A percentile compares a stretch with the other conserved stretches of the same genome.
phyloP scores from a whole-genome alignment of 1,284 basidiomycete species.

The Chondrostereum purpureum region DNA sequence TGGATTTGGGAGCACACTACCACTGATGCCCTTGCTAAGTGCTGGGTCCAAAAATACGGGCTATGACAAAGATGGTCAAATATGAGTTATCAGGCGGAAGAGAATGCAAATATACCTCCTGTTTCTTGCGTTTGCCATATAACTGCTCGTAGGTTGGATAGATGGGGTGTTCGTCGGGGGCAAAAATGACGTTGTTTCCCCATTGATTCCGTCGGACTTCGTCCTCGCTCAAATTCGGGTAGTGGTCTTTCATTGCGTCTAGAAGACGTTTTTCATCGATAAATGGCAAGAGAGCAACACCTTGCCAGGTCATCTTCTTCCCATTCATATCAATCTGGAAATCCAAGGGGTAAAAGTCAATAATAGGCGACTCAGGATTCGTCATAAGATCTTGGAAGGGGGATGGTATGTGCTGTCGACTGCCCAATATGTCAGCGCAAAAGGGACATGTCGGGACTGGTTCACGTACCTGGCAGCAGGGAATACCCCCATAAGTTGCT shows the following conservation, averaged over 20 bases:
- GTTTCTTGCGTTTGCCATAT: constrained; percentile 81
- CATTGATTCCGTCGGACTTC: constrained; percentile 82
- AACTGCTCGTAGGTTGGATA: constrained; percentile 84
- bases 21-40: constrained; percentile 75
- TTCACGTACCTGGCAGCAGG: constrained; percentile 76
- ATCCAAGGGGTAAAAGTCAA: constrained; percentile 91
- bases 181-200: constrained; percentile 83
- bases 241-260: constrained; percentile 74
- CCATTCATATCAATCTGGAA: constrained; percentile 99
- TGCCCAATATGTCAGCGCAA: constrained; percentile 28
- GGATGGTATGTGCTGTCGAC: constrained; percentile 82
- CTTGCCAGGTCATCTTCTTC: constrained; percentile 99
- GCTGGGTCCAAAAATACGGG: constrained; percentile 64
- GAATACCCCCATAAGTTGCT: constrained; percentile 98
- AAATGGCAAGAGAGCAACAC: constrained; percentile 93
- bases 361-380: constrained; percentile 82
- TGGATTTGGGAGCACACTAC: constrained; percentile 77
- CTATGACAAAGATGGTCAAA: constrained; percentile 28
- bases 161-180: constrained; percentile 78
- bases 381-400: constrained; percentile 90
- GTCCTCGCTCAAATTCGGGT: constrained; percentile 71
- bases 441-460: background rate
- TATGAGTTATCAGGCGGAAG: constrained; percentile 3
- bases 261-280: constrained; percentile 86
- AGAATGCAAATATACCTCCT: constrained; percentile 54